Conservation (phyloP, 345 rosid species). For the Viola odorata region DNA sequence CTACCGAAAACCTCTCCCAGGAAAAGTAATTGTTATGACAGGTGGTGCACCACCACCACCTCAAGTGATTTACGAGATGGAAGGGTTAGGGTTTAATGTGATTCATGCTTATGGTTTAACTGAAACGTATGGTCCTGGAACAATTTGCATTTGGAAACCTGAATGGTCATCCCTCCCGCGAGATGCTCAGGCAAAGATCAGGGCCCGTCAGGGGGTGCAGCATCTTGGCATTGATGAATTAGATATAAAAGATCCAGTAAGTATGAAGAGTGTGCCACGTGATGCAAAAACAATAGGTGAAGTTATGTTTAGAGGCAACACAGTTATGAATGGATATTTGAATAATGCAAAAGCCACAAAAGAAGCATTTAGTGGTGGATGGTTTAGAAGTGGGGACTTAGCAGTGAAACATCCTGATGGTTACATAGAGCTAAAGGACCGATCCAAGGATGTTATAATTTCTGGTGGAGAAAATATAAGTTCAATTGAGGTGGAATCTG, state of each 20-base stretch:
- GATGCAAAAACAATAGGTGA: conserved; percentile 39
- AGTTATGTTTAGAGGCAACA: conserved; percentile 42
- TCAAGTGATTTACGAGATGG: conserved; percentile 21
- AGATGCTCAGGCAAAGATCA: conserved; percentile 30
- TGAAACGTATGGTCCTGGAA: conserved; percentile 29
- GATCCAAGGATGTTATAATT: conserved; percentile 39
- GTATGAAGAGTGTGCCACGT: conserved; percentile 31
- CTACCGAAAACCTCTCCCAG: conserved; percentile 15
- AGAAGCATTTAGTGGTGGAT: conserved; percentile 34
- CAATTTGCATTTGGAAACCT: conserved; percentile 25
- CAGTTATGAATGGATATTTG: conserved; percentile 40
- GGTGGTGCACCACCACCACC: conserved; percentile 30
- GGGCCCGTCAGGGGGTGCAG: conserved; percentile 35
- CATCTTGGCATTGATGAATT: conserved; percentile 31
- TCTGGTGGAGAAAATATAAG: conserved; percentile 45
- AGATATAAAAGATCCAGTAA: conserved; percentile 35
- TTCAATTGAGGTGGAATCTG: conserved; percentile 35
- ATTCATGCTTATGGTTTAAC: conserved; percentile 28
- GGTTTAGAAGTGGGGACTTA: conserved; percentile 41
- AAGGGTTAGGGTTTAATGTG: conserved; percentile 22
- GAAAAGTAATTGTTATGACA: conserved; percentile 23
- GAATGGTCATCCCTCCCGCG: conserved; percentile 28
- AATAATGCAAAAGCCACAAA: conserved; percentile 30
- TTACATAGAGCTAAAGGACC: conserved; percentile 36
- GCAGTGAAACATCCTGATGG: conserved; percentile 39